Evolutionary conservation across 1,139 yeast species (phyloP), one percentile per base, ranked within the genome.

Genomic region (Scheffersomyces segobiensis): DNA sequence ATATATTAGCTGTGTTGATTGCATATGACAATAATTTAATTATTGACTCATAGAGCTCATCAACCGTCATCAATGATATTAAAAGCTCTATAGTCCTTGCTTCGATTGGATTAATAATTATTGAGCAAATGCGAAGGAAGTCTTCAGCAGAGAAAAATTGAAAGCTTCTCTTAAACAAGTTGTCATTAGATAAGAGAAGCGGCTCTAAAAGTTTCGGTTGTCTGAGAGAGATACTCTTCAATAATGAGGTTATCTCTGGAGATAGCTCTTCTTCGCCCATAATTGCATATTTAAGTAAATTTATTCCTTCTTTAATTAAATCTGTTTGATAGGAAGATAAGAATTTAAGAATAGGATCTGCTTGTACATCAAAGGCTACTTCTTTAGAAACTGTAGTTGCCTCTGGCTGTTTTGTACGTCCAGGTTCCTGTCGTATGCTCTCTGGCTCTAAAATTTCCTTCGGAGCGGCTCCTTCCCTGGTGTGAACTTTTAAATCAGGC

Each of bases 261-360:
- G 79, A 67, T 26, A 78, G 62, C 17, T 71, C 75, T 59, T 80
- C 83, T 46, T 75, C 74, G 1, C 74, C 76, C 54, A 76, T 67
- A 5, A 80, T 72, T 1, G 84, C 83, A 64, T 72, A 76, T 52
- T 73, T 76, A 50, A 80, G 69, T 24, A 79, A 65, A 55, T 69
- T 71, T 1, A 80, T 67, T 1, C 84, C 84, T 62, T 78, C 82
- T 2, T 59, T 63, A 4, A 74, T 64, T 49, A 71, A 60, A 12
- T 69, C 71, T 3, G 68, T 66, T 55, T 72, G 71, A 14, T 69
- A 62, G 1, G 82, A 77, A 0, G 77, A 69, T 52, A 79, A 68
- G 55, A 77, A 77, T 54, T 71, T 72, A 49, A 76, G 60, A 20
- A 79, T 77, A 3, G 81, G 80, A 56, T 78, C 82, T 10, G 64